A percentile compares a stretch with the other conserved stretches of the same genome.
These are phyloP conservation scores for Acacia acuminata DNA, from an alignment of 306 rosid genomes.

Conservation along the genomic window DNA sequence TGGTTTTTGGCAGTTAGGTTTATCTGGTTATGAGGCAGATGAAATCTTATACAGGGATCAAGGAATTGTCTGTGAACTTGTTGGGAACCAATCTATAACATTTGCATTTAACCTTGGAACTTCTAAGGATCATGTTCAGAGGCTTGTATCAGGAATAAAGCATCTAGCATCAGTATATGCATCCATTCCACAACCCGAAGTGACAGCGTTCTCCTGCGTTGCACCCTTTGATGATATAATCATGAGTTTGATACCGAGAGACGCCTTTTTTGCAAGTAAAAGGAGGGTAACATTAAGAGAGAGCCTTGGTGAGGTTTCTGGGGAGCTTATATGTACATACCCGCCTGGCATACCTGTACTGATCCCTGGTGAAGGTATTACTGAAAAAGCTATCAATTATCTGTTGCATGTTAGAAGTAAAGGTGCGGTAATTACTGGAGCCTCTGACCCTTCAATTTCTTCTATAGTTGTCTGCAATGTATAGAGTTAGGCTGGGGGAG, in stretches of 20 bases:
- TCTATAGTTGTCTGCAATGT: slow-evolving; percentile 63
- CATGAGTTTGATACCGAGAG: slow-evolving; percentile 73
- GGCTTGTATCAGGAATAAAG: slow-evolving; percentile 62
- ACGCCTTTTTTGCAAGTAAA: slow-evolving; percentile 75
- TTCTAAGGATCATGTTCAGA: slow-evolving; percentile 57
- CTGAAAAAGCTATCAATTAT: slow-evolving; percentile 61
- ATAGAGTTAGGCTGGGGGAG: slow-evolving; percentile 13
- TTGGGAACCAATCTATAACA: slow-evolving; percentile 67
- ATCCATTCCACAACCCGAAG: slow-evolving; percentile 33
- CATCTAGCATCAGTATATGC: slow-evolving; percentile 44
- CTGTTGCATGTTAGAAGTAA: slow-evolving; percentile 55
- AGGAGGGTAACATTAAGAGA: slow-evolving; percentile 53
- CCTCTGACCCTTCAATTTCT: slow-evolving; percentile 73
- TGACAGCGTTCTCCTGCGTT: slow-evolving; percentile 1
- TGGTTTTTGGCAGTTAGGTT: slow-evolving; percentile 72
- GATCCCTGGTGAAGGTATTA: slow-evolving; percentile 77
- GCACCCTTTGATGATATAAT: slow-evolving; percentile 54
- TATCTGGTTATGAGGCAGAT: slow-evolving; percentile 88
- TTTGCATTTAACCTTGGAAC: slow-evolving; percentile 80
- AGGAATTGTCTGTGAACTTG: slow-evolving; percentile 74
- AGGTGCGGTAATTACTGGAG: slow-evolving; percentile 70
- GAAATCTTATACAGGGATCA: slow-evolving; percentile 56
- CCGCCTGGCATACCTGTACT: slow-evolving; percentile 88
- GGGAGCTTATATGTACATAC: slow-evolving; percentile 82
- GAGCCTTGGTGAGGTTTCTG: slow-evolving; percentile 68